phyloP scores from a whole-genome alignment of 352 stramenopile species.

The Phytophthora sp. region DNA sequence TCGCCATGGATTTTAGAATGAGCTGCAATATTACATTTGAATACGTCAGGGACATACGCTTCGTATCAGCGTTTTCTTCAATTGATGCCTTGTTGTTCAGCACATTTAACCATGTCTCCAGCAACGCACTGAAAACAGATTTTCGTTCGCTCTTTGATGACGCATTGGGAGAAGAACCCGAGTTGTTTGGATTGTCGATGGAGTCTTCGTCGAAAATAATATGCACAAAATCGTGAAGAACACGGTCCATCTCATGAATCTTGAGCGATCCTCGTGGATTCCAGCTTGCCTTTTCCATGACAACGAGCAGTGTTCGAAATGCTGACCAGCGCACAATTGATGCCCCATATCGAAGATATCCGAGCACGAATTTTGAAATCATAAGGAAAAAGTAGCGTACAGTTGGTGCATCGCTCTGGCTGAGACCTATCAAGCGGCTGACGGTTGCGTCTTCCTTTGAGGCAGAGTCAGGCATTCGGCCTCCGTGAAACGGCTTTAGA shows the following conservation, averaged over 20 bases:
- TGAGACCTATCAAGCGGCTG: slow-evolving; percentile 37
- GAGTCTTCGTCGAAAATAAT: slow-evolving; percentile 63
- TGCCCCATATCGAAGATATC: slow-evolving; percentile 53
- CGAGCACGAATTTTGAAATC: slow-evolving; percentile 52
- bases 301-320: slow-evolving; percentile 55
- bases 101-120: slow-evolving; percentile 61
- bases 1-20: slow-evolving; percentile 72
- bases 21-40: slow-evolving; percentile 67
- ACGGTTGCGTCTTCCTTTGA: slow-evolving; percentile 37
- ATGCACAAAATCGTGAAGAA: slow-evolving; percentile 61
- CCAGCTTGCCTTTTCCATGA: slow-evolving; percentile 69
- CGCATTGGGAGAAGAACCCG: neutral
- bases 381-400: slow-evolving; percentile 66
- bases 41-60: slow-evolving; percentile 52
- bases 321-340: slow-evolving; percentile 53
- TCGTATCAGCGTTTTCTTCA: slow-evolving; percentile 52
- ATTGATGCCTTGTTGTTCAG: slow-evolving; percentile 46
- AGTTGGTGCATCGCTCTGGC: slow-evolving; percentile 33
- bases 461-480: neutral
- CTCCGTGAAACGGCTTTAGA: slow-evolving; percentile 56
- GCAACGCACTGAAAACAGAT: slow-evolving; percentile 48
- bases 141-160: slow-evolving; percentile 5
- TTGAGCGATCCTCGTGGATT: slow-evolving; percentile 44
- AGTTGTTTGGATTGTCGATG: slow-evolving; percentile 22
- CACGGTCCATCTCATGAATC: slow-evolving; percentile 44